Base-by-base conservation (phyloP, 202 grass and related monocot genomes). In the Setaria viridis region DNA sequence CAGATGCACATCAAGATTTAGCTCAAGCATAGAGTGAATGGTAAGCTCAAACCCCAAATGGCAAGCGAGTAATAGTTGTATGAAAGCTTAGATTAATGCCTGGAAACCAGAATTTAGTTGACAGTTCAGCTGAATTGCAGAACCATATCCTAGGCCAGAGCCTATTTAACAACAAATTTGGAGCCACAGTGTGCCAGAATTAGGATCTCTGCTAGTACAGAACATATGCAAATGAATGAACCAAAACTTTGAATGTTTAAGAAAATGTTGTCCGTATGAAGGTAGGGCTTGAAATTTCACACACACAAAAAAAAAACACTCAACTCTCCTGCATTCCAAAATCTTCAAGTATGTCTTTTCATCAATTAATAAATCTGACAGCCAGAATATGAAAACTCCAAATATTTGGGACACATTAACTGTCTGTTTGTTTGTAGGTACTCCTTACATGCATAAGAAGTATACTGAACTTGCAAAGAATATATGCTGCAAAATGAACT, bases 141-240 rank as follows among this genome's bases (percentile, higher is more conserved):
- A 71, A 53, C 1, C 11, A 41, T 30, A 84, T 37, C 19, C 20
- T 11, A 79, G 64, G 2, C 12, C 58, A 59, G 1, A 47, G 39
- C 48, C 32, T 66, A 74, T 63, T 29, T 32, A 16, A 75, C 62
- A 85, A 62, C 58, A 72, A 77, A 64, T 30, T 10, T 43, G 12
- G 62, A 34, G 4, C 42, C 41, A 83, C 2, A 55, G 16, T 67
- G 46, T 54, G 9, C 42, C 51, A 53, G 10, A 56, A 71, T 58
- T 14, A 81, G 13, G 47, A 81, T 70, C 51, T 51, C 43, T 10
- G 0, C 5, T 68, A 70, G n/a, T 34, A 68, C 6, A 70, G 58
- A 54, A 79, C 73, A 87, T 70, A 39, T 4, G 11, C 33, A 83
- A 60, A 80, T 73, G 19, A 84, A 72, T 9, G 20, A 82, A 65